Evolutionary conservation across 176 grass and related monocot genomes (phyloP).

Genomic region (Oryza punctata): DNA sequence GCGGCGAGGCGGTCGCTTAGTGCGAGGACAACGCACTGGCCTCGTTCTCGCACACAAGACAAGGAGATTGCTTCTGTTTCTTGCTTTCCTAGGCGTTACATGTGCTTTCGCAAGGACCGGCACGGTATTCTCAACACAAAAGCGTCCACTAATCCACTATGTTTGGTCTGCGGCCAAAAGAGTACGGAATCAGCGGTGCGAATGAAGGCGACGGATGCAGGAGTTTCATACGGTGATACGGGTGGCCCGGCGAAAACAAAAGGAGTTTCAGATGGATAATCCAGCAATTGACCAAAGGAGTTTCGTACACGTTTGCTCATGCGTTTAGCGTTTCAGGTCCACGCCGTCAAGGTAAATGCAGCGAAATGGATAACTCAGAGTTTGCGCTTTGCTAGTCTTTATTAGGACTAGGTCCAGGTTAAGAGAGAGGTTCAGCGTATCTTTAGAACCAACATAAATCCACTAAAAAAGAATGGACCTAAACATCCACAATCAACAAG

Average conservation of each 20-base stretch:
- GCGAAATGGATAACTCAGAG: not conserved
- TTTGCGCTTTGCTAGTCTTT: not conserved
- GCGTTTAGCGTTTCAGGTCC: not conserved
- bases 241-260: not conserved
- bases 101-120: not conserved
- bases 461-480: not conserved
- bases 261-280: not conserved
- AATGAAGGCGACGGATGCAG: not conserved
- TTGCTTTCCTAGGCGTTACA: not conserved
- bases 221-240: not conserved
- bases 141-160: not conserved
- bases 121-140: not conserved
- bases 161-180: not conserved
- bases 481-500: not conserved
- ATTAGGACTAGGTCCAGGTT: not conserved
- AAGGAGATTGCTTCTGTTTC: not conserved
- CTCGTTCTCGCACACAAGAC: not conserved
- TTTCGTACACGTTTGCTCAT: not conserved
- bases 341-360: not conserved
- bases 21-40: not conserved
- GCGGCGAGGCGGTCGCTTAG: not conserved
- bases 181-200: not conserved
- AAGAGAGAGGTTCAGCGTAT: not conserved
- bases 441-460: not conserved
- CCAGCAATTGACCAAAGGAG: not conserved